Conservation (phyloP, 768 basidiomycete species). For the Nidularia sp. region DNA sequence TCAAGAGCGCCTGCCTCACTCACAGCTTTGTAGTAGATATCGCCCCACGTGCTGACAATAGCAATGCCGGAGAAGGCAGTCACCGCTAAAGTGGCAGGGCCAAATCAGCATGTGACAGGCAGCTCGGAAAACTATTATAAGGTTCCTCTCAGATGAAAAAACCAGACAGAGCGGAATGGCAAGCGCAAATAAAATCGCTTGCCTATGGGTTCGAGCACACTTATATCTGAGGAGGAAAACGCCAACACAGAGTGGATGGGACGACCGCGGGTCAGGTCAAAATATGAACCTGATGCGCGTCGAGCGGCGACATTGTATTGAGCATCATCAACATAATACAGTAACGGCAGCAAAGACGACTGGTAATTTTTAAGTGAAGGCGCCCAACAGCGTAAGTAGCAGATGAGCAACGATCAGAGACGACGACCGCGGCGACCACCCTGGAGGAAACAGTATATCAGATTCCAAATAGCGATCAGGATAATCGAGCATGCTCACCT, state of each 20-base stretch:
- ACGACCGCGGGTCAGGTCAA: constrained; percentile 78
- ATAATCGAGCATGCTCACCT: constrained; percentile 48
- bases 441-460: constrained; percentile 30
- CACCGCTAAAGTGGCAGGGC: no score
- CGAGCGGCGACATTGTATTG: constrained; percentile 76
- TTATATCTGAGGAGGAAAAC: constrained; percentile 8
- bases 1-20: no score
- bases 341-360: constrained; percentile 11
- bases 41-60: no score
- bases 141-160: no score
- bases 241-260: constrained; percentile 27
- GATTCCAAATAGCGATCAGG: not conserved
- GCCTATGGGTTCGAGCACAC: not conserved
- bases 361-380: constrained; percentile 1
- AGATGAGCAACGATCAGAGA: constrained; percentile 45
- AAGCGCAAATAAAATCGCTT: no score
- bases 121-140: no score
- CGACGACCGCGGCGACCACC: constrained; percentile 99
- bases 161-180: no score
- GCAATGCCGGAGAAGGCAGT: no score
- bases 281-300: constrained; percentile 69
- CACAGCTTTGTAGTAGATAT: no score
- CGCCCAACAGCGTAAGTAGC: constrained; percentile 5
- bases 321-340: constrained; percentile 22
- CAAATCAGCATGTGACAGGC: no score